These are phyloP conservation scores for Helicocarpus griseus DNA, from an alignment of 2,329 filamentous ascomycete genomes.

Conservation along the genomic window DNA sequence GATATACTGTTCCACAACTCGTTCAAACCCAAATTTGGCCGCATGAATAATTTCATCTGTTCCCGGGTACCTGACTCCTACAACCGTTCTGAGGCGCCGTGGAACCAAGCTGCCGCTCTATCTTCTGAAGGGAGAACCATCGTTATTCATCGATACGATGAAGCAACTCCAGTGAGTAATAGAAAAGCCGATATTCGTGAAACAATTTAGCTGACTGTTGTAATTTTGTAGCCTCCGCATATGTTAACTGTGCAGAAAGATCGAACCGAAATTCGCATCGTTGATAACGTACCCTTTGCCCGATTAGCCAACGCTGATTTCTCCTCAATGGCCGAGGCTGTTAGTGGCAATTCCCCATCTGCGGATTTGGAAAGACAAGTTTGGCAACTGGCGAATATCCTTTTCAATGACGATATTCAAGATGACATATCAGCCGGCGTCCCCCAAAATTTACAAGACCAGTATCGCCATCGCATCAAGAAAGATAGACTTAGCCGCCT, in stretches of 20 bases:
- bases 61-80: conserved; percentile 24
- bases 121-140: conserved; percentile 52
- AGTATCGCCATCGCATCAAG: conserved; percentile 36
- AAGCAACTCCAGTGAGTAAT: neutral
- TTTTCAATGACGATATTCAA: conserved; percentile 63
- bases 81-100: conserved; percentile 28
- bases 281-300: conserved; percentile 51
- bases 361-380: conserved; percentile 40
- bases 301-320: conserved; percentile 26
- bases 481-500: conserved; percentile 38
- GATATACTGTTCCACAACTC: conserved; percentile 63
- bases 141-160: conserved; percentile 4
- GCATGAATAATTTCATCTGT: conserved; percentile 63
- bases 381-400: conserved; percentile 77
- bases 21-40: conserved; percentile 71
- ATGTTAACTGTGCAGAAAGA: conserved; percentile 27
- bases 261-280: conserved; percentile 37
- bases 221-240: conserved; percentile 16
- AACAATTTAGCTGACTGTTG: neutral
- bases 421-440: conserved; percentile 37
- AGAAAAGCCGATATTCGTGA: neutral
- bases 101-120: conserved; percentile 47
- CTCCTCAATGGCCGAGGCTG: conserved; percentile 22
- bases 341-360: conserved; percentile 19
- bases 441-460: conserved; percentile 27